These are phyloP conservation scores for Chaetothyriales sp. DNA, from an alignment of 2,329 filamentous ascomycete species.

Conservation along the genomic window DNA sequence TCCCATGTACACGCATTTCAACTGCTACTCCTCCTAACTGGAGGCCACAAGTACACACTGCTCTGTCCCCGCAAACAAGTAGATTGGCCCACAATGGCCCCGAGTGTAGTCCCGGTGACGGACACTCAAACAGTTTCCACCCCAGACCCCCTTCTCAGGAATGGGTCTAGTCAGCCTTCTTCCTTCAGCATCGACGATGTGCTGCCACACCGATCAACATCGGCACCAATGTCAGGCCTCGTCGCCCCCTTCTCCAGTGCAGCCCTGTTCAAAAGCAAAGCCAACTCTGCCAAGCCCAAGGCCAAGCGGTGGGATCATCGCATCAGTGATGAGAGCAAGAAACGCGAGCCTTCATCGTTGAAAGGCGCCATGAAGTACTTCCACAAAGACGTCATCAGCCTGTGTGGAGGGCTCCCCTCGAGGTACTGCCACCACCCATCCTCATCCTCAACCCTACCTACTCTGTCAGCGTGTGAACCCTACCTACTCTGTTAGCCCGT, in stretches of 20 bases:
- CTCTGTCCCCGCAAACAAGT: constrained; percentile 6
- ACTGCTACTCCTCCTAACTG: too few relatives aligned
- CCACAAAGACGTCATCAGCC: constrained; percentile 69
- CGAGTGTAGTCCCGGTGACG: constrained; percentile 18
- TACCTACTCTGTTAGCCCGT: neutral
- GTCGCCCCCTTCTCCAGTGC: constrained; percentile 14
- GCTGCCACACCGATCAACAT: constrained; percentile 52
- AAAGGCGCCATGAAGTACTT: constrained; percentile 72
- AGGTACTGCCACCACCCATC: constrained; percentile 1
- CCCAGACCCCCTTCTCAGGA: constrained; percentile 20
- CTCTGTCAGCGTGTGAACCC: neutral
- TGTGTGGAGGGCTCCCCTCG: constrained; percentile 82
- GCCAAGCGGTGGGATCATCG: constrained; percentile 69
- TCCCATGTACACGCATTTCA: too few relatives aligned
- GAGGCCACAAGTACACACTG: neutral
- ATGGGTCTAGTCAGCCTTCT: neutral
- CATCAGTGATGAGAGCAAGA: constrained; percentile 49
- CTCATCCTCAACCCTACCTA: neutral
- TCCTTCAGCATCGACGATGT: constrained; percentile 53
- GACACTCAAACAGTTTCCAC: constrained; percentile 25
- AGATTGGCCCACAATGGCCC: constrained; percentile 3
- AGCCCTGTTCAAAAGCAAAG: constrained; percentile 18
- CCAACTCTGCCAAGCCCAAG: constrained; percentile 49
- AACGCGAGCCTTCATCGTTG: constrained; percentile 51
- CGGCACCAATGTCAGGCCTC: constrained; percentile 30